Evolutionary conservation across 1,284 basidiomycete species (phyloP).

Genomic region (Puccinia brachypodii): DNA sequence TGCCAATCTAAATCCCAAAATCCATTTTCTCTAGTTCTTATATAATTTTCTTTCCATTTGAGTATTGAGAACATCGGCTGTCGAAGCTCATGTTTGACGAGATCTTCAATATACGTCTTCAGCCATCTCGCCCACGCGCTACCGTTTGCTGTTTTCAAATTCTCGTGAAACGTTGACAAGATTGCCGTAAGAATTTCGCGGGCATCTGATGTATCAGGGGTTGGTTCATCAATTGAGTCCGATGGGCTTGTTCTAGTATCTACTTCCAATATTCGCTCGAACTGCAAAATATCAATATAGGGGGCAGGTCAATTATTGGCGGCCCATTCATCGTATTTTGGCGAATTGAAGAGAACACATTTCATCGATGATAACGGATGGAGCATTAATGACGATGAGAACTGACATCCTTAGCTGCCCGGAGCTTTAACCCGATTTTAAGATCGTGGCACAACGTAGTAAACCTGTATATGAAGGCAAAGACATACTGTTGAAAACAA

Average conservation of each 20-base stretch:
- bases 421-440: conserved; percentile 33
- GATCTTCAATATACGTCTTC: conserved; percentile 22
- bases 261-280: conserved; percentile 41
- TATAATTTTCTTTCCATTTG: conserved; percentile 42
- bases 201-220: not conserved
- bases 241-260: conserved; percentile 15
- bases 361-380: not conserved
- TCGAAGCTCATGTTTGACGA: conserved; percentile 22
- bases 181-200: conserved; percentile 28
- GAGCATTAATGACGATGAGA: not conserved
- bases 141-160: conserved; percentile 30
- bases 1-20: conserved; percentile 47
- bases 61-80: conserved; percentile 23
- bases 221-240: not conserved
- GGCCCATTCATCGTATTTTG: not conserved
- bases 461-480: conserved; percentile 43
- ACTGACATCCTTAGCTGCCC: conserved; percentile 33
- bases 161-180: conserved; percentile 41
- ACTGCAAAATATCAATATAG: conserved; percentile 19
- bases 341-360: no score
- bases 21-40: conserved; percentile 31
- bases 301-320: not conserved
- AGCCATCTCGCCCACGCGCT: conserved; percentile 31
- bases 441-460: conserved; percentile 40
- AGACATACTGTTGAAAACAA: conserved; percentile 28